phyloP scores from a whole-genome alignment of 1,284 basidiomycete genomes.

The Malassezia restricta region DNA sequence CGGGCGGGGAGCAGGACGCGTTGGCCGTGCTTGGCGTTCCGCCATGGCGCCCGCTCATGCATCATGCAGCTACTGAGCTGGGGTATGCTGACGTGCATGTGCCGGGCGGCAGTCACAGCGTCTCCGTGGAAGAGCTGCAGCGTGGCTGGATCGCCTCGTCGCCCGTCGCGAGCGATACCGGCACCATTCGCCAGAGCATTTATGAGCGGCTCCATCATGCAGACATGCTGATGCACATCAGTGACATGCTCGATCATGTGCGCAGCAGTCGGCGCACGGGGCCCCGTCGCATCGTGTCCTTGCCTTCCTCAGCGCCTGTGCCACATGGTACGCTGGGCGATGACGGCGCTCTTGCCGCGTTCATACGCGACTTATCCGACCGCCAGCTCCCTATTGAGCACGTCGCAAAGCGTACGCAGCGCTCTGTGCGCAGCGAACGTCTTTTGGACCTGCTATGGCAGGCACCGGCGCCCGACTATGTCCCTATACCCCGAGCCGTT shows the following conservation, averaged over 20 bases:
- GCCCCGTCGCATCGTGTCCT: too few relatives aligned
- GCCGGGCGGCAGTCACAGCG: not conserved
- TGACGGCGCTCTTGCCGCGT: conserved; percentile 55
- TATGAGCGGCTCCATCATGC: not conserved
- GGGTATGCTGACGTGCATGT: not conserved
- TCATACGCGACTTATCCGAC: conserved; percentile 83
- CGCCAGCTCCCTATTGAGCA: conserved; percentile 74
- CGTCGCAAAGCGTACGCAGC: conserved; percentile 75
- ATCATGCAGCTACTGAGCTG: not conserved
- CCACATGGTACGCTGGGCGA: too few relatives aligned
- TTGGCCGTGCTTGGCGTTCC: not conserved
- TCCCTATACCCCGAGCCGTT: conserved; percentile 72
- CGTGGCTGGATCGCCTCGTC: not conserved
- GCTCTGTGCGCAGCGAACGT: conserved; percentile 81
- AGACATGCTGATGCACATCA: not conserved
- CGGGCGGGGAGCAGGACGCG: not conserved
- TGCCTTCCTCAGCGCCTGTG: too few relatives aligned
- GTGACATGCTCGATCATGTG: not conserved
- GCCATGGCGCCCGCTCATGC: not conserved
- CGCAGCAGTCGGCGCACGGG: not conserved
- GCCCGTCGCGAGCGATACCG: not conserved
- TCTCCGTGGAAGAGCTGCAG: not conserved
- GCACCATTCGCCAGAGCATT: not conserved
- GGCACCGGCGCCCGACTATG: conserved; percentile 36
- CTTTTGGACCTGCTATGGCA: conserved; percentile 74